Conservation (phyloP, 176 grass and related monocot species). For the Stipa capillata region DNA sequence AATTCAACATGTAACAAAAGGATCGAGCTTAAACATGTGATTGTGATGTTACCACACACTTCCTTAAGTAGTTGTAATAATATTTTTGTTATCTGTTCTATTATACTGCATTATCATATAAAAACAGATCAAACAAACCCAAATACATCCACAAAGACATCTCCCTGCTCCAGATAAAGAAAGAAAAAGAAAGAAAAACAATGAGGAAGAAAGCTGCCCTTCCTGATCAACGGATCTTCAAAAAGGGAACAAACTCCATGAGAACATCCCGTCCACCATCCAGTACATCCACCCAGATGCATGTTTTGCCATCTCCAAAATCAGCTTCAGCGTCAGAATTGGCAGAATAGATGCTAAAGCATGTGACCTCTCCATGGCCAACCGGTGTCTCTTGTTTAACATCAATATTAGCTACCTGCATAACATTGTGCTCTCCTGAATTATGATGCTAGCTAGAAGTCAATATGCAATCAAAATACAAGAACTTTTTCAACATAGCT, state of each 20-base stretch:
- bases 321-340: conserved; percentile 49
- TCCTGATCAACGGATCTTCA: conserved; percentile 75
- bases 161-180: background rate
- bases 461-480: background rate
- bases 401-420: conserved; percentile 81
- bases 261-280: conserved; percentile 72
- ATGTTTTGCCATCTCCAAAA: conserved; percentile 93
- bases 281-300: conserved; percentile 97
- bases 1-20: background rate
- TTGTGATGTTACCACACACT: background rate
- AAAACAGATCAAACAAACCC: background rate
- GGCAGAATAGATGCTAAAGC: conserved; percentile 91
- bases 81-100: background rate
- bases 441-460: background rate
- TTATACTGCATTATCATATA: background rate
- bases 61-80: background rate
- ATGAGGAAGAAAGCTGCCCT: conserved; percentile 29
- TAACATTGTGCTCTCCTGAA: conserved; percentile 11
- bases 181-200: conserved; percentile 1
- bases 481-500: background rate
- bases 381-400: conserved; percentile 88
- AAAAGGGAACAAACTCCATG: conserved; percentile 96
- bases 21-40: background rate
- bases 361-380: conserved; percentile 84
- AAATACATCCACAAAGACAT: background rate